A percentile compares a stretch with the other conserved stretches of the same genome.
phyloP scores from a whole-genome alignment of 345 rosid genomes.

The Populus nigra region DNA sequence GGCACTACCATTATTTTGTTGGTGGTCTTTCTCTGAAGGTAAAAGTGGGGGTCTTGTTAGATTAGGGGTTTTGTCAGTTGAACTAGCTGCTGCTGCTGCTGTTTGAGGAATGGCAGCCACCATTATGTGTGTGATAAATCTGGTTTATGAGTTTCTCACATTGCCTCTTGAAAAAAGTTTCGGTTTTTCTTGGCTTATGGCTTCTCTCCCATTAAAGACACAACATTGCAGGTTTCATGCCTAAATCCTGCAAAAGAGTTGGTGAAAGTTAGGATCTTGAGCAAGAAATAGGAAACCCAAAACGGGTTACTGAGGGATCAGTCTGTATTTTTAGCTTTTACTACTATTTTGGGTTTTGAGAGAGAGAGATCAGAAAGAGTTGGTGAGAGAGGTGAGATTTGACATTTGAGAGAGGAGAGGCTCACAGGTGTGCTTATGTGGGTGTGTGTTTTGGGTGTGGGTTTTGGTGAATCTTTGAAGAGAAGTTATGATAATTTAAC shows the following conservation, averaged over 20 bases:
- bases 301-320: slow-evolving; percentile 12
- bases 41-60: slow-evolving; percentile 32
- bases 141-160: slow-evolving; percentile 37
- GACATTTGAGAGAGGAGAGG: slow-evolving; percentile 25
- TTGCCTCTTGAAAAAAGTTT: slow-evolving; percentile 32
- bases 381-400: slow-evolving; percentile 29
- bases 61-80: slow-evolving; percentile 27
- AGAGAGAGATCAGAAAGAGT: not conserved
- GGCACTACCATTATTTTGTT: not conserved
- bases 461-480: slow-evolving; percentile 33
- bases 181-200: slow-evolving; percentile 18
- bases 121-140: slow-evolving; percentile 37
- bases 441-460: slow-evolving; percentile 21
- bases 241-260: slow-evolving; percentile 4
- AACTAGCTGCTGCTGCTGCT: slow-evolving; percentile 31
- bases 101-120: slow-evolving; percentile 61
- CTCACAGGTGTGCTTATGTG: slow-evolving; percentile 24
- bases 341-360: slow-evolving; percentile 9
- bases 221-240: slow-evolving; percentile 10
- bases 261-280: slow-evolving; percentile 14
- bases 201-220: slow-evolving; percentile 7
- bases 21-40: slow-evolving; percentile 35
- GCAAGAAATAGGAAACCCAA: slow-evolving; percentile 5
- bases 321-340: slow-evolving; percentile 20
- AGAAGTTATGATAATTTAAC: slow-evolving; percentile 21